A percentile compares a stretch with the other conserved stretches of the same genome.
Conservation (phyloP, 2,329 filamentous ascomycete genomes). For the Venturia carpophila region DNA sequence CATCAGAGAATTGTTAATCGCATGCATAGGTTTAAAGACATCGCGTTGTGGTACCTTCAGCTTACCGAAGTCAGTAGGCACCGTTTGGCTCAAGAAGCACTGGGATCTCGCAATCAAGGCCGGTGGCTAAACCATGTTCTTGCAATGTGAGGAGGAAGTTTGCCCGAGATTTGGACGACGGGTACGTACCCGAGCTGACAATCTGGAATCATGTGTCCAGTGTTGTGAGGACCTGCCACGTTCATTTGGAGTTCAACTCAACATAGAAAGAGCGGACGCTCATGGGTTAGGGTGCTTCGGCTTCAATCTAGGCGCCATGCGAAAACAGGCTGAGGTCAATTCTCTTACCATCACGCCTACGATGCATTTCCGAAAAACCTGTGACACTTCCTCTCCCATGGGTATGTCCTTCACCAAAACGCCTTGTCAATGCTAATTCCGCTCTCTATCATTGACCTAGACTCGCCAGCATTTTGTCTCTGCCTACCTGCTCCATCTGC, state of each 20-base stretch:
- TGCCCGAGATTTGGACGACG: too few species aligned
- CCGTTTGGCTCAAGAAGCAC: too few species aligned
- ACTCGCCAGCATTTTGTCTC: slow-evolving; percentile 7
- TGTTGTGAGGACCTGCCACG: too few species aligned
- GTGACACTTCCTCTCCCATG: neutral
- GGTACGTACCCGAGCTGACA: too few species aligned
- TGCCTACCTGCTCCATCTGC: slow-evolving; percentile 5
- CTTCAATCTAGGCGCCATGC: neutral
- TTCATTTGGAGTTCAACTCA: neutral
- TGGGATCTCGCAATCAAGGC: too few species aligned
- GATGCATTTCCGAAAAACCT: neutral
- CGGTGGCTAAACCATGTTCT: too few species aligned
- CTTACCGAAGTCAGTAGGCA: too few species aligned
- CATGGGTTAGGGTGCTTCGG: neutral
- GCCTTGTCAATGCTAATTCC: neutral
- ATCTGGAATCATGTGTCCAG: too few species aligned
- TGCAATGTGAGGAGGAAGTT: too few species aligned
- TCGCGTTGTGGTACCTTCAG: too few species aligned
- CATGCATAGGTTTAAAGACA: neutral
- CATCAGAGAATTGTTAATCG: neutral
- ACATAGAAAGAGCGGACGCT: neutral
- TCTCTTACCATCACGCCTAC: neutral
- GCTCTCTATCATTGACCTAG: neutral
- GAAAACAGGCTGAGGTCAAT: neutral
- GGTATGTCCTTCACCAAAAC: slow-evolving; percentile 8